phyloP scores from a whole-genome alignment of 257 asterid genomes.

The Nicotiana benthamiana region DNA sequence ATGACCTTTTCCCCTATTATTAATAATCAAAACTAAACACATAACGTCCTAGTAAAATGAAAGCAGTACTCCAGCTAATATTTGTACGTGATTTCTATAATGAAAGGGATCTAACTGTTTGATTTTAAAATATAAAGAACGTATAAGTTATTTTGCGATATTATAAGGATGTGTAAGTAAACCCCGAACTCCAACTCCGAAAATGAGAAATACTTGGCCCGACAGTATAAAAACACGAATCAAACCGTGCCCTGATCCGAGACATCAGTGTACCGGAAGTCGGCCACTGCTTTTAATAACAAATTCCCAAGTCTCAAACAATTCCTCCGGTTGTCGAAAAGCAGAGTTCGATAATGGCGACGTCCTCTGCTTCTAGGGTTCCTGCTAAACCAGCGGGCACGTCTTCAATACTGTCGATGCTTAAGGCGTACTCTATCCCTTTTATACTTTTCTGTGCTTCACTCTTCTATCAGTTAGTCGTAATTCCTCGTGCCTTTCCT shows the following conservation, averaged over 20 bases:
- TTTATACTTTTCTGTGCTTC: constrained; percentile 50
- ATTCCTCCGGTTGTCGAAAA: background rate
- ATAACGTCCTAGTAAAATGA: no score
- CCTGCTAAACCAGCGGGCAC: constrained; percentile 25
- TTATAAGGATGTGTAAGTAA: no score
- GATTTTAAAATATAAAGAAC: no score
- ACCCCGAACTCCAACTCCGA: background rate
- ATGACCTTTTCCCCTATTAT: no score
- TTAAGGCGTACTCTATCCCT: constrained; percentile 64
- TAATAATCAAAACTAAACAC: no score
- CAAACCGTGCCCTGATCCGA: background rate
- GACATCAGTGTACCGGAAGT: background rate
- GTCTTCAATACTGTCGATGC: constrained; percentile 22
- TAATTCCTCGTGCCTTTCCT: constrained; percentile 70
- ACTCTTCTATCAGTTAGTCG: constrained; percentile 69
- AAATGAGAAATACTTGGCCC: background rate
- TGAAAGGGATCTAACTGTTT: no score
- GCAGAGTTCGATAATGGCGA: constrained; percentile 11
- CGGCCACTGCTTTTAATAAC: background rate
- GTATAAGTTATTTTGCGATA: no score
- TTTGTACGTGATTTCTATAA: no score
- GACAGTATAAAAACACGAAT: background rate
- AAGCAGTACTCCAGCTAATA: no score
- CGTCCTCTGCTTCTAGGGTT: constrained; percentile 19
- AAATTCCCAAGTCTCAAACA: background rate